Evolutionary conservation across 305 asterid species (phyloP).

Genomic region (Ilex paraguariensis): DNA sequence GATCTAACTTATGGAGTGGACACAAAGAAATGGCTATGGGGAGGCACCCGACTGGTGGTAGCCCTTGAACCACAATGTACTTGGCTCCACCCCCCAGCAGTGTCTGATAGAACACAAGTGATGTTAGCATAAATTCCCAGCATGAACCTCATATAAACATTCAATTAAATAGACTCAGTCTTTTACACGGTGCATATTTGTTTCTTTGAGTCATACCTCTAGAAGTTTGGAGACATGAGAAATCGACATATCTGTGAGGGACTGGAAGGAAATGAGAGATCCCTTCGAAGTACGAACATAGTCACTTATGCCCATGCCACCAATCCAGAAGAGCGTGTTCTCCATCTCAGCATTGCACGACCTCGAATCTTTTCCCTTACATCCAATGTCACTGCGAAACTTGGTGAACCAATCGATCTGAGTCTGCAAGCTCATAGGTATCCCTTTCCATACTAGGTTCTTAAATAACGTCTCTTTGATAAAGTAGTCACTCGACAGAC

Average conservation of each 20-base stretch:
- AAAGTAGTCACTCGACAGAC: constrained; percentile 15
- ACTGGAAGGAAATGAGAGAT: constrained; percentile 12
- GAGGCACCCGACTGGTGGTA: constrained; percentile 52
- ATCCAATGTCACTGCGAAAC: constrained; percentile 14
- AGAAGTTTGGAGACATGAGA: constrained; percentile 25
- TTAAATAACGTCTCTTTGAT: constrained; percentile 3
- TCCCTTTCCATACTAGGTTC: constrained; percentile 24
- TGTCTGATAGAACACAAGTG: constrained; percentile 11
- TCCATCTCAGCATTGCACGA: constrained; percentile 26
- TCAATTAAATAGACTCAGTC: no score
- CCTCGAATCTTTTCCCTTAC: constrained; percentile 15
- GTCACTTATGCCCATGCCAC: constrained; percentile 40
- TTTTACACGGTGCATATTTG: no score
- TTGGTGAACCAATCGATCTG: constrained; percentile 44
- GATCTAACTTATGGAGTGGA: neutral
- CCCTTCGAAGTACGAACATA: constrained; percentile 23
- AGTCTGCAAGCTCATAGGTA: constrained; percentile 26
- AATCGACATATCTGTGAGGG: constrained; percentile 26
- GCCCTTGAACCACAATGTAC: constrained; percentile 39
- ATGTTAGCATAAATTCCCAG: no score
- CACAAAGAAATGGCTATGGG: constrained; percentile 28
- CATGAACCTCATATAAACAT: no score
- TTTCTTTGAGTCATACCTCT: constrained; percentile 17
- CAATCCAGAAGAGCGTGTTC: constrained; percentile 47
- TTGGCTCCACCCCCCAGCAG: constrained; percentile 34